phyloP scores from a whole-genome alignment of 768 basidiomycete species.

The Lactifluus echinatus region DNA sequence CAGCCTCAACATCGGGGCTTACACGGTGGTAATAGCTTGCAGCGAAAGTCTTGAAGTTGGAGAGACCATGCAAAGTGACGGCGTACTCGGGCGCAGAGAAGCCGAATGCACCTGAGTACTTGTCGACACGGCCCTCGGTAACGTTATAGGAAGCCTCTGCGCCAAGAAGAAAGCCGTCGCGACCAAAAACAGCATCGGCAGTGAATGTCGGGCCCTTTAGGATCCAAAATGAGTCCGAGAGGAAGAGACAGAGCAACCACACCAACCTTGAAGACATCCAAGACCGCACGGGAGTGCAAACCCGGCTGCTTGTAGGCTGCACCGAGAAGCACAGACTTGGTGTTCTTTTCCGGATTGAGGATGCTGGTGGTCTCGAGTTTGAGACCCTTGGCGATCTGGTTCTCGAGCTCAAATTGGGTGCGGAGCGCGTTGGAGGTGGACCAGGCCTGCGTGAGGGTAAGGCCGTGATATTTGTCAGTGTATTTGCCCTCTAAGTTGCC shows the following conservation, averaged over 20 bases:
- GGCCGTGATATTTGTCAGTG: slow-evolving; percentile 82
- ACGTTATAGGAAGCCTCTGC: slow-evolving; percentile 96
- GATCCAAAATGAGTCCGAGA: neutral
- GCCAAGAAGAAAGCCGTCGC: slow-evolving; percentile 96
- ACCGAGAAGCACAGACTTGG: slow-evolving; percentile 76
- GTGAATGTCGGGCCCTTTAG: slow-evolving; percentile 94
- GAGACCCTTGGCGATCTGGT: slow-evolving; percentile 94
- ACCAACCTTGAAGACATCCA: slow-evolving; percentile 90
- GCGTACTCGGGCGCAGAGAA: slow-evolving; percentile 96
- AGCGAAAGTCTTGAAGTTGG: slow-evolving; percentile 88
- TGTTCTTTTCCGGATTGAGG: slow-evolving; percentile 78
- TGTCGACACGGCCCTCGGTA: slow-evolving; percentile 83
- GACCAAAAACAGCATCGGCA: slow-evolving; percentile 89
- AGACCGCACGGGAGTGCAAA: slow-evolving; percentile 80
- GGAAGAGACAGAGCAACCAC: neutral
- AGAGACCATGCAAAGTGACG: slow-evolving; percentile 87
- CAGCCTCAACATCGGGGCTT: slow-evolving; percentile 83
- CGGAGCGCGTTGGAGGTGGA: slow-evolving; percentile 90
- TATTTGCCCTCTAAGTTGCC: slow-evolving; percentile 97
- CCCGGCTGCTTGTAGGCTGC: slow-evolving; percentile 93
- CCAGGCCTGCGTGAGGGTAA: slow-evolving; percentile 94
- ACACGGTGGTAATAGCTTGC: slow-evolving; percentile 99
- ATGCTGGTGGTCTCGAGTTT: slow-evolving; percentile 86
- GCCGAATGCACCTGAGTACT: slow-evolving; percentile 86
- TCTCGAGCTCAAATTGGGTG: slow-evolving; percentile 89